A percentile compares a stretch with the other conserved stretches of the same genome.
Conservation (phyloP, 257 asterid genomes). For the Plantago elongata region DNA sequence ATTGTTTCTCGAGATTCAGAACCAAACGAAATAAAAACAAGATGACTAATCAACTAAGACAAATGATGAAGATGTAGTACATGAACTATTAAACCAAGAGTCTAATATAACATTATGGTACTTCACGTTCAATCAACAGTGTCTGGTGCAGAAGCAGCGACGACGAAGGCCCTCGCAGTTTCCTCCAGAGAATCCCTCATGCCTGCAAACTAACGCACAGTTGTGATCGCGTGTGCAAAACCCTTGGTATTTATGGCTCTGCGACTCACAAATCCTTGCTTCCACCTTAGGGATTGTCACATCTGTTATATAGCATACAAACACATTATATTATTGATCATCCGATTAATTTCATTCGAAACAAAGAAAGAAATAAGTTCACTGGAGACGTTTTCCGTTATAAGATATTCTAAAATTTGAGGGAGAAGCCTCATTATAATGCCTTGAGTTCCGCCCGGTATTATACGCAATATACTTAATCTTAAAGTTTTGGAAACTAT, state of each 20-base stretch:
- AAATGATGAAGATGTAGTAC: neutral
- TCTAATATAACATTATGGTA: neutral
- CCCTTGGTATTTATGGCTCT: conserved; percentile 40
- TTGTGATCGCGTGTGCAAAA: conserved; percentile 29
- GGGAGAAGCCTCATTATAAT: too few species aligned
- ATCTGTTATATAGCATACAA: conserved; percentile 12
- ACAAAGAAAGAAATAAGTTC: too few species aligned
- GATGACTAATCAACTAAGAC: too few species aligned
- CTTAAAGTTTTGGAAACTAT: neutral
- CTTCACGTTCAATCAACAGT: conserved; percentile 21
- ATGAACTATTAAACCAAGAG: neutral
- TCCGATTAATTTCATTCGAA: neutral
- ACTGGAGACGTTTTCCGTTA: too few species aligned
- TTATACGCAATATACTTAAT: too few species aligned
- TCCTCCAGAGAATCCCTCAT: conserved; percentile 49
- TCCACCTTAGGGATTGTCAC: conserved; percentile 28
- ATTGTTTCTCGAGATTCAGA: too few species aligned
- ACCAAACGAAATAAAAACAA: too few species aligned
- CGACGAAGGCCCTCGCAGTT: conserved; percentile 32
- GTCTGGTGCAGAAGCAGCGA: conserved; percentile 48
- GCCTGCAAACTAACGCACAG: conserved; percentile 48
- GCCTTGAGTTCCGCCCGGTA: too few species aligned
- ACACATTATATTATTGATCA: neutral
- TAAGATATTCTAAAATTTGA: too few species aligned
- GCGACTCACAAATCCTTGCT: conserved; percentile 42